Evolutionary conservation across 2,329 filamentous ascomycete species (phyloP).

Genomic region (Furcasterigmium furcatum): DNA sequence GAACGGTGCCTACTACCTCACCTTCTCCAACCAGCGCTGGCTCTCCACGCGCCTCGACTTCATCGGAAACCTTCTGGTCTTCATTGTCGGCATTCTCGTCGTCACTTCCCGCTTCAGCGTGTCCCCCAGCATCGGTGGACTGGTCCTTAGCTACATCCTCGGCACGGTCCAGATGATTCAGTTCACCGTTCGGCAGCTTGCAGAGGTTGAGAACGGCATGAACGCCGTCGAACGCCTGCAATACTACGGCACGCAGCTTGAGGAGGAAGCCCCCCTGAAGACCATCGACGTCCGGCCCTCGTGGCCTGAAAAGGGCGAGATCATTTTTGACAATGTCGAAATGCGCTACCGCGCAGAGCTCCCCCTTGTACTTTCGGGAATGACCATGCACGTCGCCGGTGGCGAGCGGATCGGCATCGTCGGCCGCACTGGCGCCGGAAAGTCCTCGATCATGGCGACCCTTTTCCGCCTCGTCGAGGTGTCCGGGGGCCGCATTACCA

Average conservation of each 20-base stretch:
- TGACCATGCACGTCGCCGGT: slow-evolving; percentile 68
- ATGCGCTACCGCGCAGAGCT: slow-evolving; percentile 75
- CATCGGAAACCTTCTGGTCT: slow-evolving; percentile 81
- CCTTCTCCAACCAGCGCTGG: slow-evolving; percentile 95
- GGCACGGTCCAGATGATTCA: slow-evolving; percentile 94
- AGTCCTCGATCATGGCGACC: slow-evolving; percentile 79
- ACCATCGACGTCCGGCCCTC: slow-evolving; percentile 66
- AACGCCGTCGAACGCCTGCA: slow-evolving; percentile 90
- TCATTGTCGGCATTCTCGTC: slow-evolving; percentile 84
- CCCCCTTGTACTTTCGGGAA: slow-evolving; percentile 68
- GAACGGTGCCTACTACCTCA: slow-evolving; percentile 92
- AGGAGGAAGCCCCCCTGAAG: slow-evolving; percentile 84
- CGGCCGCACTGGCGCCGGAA: slow-evolving; percentile 78
- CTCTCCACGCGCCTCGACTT: slow-evolving; percentile 79
- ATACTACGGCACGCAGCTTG: slow-evolving; percentile 83
- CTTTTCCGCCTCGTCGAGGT: slow-evolving; percentile 74
- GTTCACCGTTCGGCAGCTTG: slow-evolving; percentile 89
- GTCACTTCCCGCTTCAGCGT: slow-evolving; percentile 88
- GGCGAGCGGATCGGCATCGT: slow-evolving; percentile 81
- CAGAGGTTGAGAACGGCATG: slow-evolving; percentile 97
- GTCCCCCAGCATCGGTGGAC: slow-evolving; percentile 76
- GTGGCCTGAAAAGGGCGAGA: slow-evolving; percentile 88
- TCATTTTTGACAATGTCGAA: slow-evolving; percentile 69
- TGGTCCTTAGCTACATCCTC: slow-evolving; percentile 91
- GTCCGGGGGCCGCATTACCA: slow-evolving; percentile 57